Base-by-base conservation (phyloP, 805 yeast genomes). In the Candida stauntonica region DNA sequence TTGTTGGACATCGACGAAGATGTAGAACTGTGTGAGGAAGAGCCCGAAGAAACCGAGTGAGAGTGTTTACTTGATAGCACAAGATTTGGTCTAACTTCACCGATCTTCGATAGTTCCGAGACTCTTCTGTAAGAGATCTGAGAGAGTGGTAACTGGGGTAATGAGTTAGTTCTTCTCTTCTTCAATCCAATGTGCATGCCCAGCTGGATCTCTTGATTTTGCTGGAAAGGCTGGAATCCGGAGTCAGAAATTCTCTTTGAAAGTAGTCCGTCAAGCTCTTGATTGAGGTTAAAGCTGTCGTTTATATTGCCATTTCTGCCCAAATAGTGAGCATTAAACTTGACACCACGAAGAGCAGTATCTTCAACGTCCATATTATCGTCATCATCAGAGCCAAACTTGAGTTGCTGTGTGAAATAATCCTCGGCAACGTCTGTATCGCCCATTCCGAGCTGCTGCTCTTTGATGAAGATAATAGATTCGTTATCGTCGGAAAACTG, bases 141-240 rank as follows among this genome's bases (percentile, higher is more conserved):
- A 3, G 77, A 64, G 38, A 73, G 64, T 0, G 78, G 71, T 17
- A 75, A 49, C 48, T 75, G 81, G 5, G 81, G 81, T 33, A 75
- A 47, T 0, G 79, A 73, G 29, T 72, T 69, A 0, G 79, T 73
- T 51, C 79, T 60, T 46, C 68, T 67, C 44, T 70, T 72, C 49
- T 65, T 66, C 29, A 56, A 45, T 12, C 63, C 63, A 32, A 55
- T 54, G 26, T 49, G 57, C 17, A 45, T 34, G 4, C 45, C 42
- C 5, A 33, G 31, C 20, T 39, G 44, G 26, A 18, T 27, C n/a
- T 29, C 11, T 15, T 20, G n/a, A 6, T 24, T 14, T 7, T 13
- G 14, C 13, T 24, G 26, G 12, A 17, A 11, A 21, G 46, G 11
- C 18, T 12, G 16, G 30, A 14, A 28, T 14, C 8, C 12, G 17